phyloP scores from a whole-genome alignment of 306 rosid genomes.

The Rosa chinensis region DNA sequence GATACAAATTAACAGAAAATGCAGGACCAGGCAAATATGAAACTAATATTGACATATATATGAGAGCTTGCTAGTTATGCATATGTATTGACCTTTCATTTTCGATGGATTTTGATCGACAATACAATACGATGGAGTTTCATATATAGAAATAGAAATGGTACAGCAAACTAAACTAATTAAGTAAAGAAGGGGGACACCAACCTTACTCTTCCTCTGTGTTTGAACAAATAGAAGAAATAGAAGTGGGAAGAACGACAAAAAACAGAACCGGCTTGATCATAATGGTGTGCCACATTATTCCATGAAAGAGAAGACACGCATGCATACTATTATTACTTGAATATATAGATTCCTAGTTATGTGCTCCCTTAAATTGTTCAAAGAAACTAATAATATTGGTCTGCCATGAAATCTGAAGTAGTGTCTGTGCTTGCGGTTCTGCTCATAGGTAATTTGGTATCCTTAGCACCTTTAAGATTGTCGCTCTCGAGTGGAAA shows the following conservation, averaged over 20 bases:
- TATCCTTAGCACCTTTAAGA: slow-evolving; percentile 23
- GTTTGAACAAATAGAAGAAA: neutral
- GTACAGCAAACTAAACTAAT: too few relatives aligned
- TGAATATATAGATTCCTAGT: neutral
- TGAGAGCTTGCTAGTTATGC: too few relatives aligned
- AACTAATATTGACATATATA: too few relatives aligned
- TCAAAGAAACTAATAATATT: slow-evolving; percentile 55
- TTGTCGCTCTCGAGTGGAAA: slow-evolving; percentile 48
- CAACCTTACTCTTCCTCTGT: neutral
- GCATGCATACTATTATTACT: neutral
- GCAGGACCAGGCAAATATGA: neutral
- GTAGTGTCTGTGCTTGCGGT: slow-evolving; percentile 24
- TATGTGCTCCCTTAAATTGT: slow-evolving; percentile 19
- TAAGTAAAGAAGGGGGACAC: neutral
- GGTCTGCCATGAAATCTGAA: slow-evolving; percentile 16
- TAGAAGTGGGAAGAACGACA: neutral
- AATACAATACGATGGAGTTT: too few relatives aligned
- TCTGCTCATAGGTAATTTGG: slow-evolving; percentile 15
- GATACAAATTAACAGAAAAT: neutral
- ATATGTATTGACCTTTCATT: too few relatives aligned
- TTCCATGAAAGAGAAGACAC: neutral
- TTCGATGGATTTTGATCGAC: too few relatives aligned
- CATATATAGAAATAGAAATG: too few relatives aligned
- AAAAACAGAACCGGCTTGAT: neutral
- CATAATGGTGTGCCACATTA: neutral